phyloP scores from a whole-genome alignment of 192 early-diverging fungal species.

The Kappamyces sp. region DNA sequence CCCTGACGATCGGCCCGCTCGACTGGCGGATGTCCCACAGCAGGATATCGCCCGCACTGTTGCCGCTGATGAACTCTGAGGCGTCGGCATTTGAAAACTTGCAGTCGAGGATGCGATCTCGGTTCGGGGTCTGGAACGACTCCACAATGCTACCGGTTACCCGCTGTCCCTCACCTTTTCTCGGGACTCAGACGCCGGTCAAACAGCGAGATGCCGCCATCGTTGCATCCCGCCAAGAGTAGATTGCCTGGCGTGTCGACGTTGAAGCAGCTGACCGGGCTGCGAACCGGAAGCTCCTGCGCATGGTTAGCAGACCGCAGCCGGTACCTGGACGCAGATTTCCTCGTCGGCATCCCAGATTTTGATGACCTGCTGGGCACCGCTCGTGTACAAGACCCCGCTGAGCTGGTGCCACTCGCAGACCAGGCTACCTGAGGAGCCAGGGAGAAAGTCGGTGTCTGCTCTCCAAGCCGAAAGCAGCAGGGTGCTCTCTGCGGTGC shows the following conservation, averaged over 20 bases:
- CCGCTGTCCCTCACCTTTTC: too few species aligned
- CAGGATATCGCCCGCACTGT: slow-evolving; percentile 31
- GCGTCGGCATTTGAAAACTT: slow-evolving; percentile 9
- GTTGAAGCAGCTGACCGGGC: slow-evolving; percentile 58
- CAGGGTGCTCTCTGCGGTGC: slow-evolving; percentile 47
- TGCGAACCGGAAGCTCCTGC: slow-evolving; percentile 41
- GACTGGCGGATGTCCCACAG: slow-evolving; percentile 31
- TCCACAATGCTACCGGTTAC: too few species aligned
- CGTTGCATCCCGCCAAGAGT: slow-evolving; percentile 66
- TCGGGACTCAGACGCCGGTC: slow-evolving; percentile 52
- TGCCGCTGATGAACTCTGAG: slow-evolving; percentile 63
- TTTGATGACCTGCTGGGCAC: slow-evolving; percentile 58
- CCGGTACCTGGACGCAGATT: slow-evolving; percentile 57
- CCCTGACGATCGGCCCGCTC: slow-evolving; percentile 2
- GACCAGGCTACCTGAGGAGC: slow-evolving; percentile 34
- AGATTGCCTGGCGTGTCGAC: slow-evolving; percentile 58
- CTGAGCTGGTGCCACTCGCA: slow-evolving; percentile 74
- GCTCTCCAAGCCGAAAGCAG: slow-evolving; percentile 72
- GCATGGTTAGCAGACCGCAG: slow-evolving; percentile 6
- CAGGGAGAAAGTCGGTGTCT: slow-evolving; percentile 58
- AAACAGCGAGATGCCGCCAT: slow-evolving; percentile 66
- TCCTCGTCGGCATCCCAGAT: slow-evolving; percentile 81
- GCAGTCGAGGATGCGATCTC: neutral
- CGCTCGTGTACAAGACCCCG: slow-evolving; percentile 60
- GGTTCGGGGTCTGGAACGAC: neutral